Percentiles rank a stretch among this genome's conserved stretches.
Evolutionary conservation across 2,329 filamentous ascomycete genomes (phyloP).

Genomic region (Trichoderma oligosporum): DNA sequence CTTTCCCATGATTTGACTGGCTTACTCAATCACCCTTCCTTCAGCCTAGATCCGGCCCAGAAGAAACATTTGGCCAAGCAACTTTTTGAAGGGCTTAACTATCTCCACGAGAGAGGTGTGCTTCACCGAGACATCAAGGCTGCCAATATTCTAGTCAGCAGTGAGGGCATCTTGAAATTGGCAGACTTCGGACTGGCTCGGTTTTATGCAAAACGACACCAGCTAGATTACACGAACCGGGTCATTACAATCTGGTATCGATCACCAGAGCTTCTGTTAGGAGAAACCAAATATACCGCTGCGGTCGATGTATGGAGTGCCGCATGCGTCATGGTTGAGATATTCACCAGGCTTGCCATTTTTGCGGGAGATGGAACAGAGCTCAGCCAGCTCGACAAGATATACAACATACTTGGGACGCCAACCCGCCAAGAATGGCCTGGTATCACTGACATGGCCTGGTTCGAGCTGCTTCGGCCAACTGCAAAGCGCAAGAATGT

Average conservation of each 20-base stretch:
- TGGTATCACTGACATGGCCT: slow-evolving; percentile 85
- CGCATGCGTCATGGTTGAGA: slow-evolving; percentile 93
- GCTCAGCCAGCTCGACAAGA: slow-evolving; percentile 91
- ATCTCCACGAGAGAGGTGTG: slow-evolving; percentile 88
- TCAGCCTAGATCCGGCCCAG: slow-evolving; percentile 76
- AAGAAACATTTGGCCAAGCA: slow-evolving; percentile 92
- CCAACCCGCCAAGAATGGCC: slow-evolving; percentile 85
- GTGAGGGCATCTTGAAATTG: slow-evolving; percentile 80
- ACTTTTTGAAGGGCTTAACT: slow-evolving; percentile 89
- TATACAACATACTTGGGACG: slow-evolving; percentile 89
- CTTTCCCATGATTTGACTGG: slow-evolving; percentile 94
- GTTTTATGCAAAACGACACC: slow-evolving; percentile 89
- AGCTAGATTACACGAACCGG: slow-evolving; percentile 94
- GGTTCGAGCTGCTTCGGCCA: slow-evolving; percentile 89
- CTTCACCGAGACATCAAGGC: slow-evolving; percentile 97
- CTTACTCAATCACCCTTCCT: slow-evolving; percentile 88
- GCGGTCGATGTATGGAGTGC: slow-evolving; percentile 96
- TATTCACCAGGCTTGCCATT: slow-evolving; percentile 88
- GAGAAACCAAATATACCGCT: slow-evolving; percentile 85
- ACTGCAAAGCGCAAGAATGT: slow-evolving; percentile 66
- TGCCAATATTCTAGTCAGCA: slow-evolving; percentile 93
- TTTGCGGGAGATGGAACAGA: slow-evolving; percentile 96
- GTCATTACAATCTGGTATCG: slow-evolving; percentile 99
- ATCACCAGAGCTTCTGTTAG: slow-evolving; percentile 82
- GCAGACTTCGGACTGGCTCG: slow-evolving; percentile 95